Evolutionary conservation across 805 yeast species (phyloP).

Genomic region (Wickerhamia fluorescens): DNA sequence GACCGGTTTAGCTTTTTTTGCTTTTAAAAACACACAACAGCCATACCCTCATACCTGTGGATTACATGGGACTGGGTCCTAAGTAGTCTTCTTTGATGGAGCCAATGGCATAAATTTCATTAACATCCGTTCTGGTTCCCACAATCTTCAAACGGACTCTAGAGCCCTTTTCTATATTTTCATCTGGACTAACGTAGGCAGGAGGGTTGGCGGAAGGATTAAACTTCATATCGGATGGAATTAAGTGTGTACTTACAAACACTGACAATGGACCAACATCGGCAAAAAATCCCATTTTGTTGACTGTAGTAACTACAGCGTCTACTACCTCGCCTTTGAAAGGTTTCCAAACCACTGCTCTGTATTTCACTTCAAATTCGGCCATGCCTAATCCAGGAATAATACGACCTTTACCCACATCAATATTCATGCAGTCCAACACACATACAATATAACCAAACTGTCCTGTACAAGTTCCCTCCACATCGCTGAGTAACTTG

Average conservation of each 20-base stretch:
- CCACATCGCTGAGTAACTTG: slow-evolving; percentile 89
- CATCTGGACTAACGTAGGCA: slow-evolving; percentile 94
- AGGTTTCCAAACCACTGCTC: slow-evolving; percentile 98
- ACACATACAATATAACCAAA: slow-evolving; percentile 97
- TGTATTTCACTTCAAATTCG: slow-evolving; percentile 89
- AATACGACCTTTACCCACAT: slow-evolving; percentile 89
- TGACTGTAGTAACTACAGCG: slow-evolving; percentile 90
- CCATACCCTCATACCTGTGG: too few relatives aligned
- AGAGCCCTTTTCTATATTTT: slow-evolving; percentile 89
- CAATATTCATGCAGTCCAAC: slow-evolving; percentile 87
- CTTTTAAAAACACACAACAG: too few relatives aligned
- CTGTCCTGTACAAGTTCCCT: slow-evolving; percentile 98
- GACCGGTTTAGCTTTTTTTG: too few relatives aligned
- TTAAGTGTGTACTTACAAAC: slow-evolving; percentile 88
- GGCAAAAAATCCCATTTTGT: slow-evolving; percentile 93
- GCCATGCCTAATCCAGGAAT: slow-evolving; percentile 92
- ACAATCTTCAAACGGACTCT: slow-evolving; percentile 91
- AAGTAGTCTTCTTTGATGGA: slow-evolving; percentile 95
- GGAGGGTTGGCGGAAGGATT: slow-evolving; percentile 97
- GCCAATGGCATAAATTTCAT: slow-evolving; percentile 95
- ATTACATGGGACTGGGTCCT: slow-evolving; percentile 62
- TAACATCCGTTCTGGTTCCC: slow-evolving; percentile 96
- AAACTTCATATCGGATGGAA: slow-evolving; percentile 88
- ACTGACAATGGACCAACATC: slow-evolving; percentile 97
- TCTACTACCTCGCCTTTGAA: slow-evolving; percentile 99